Percentiles rank a stretch among this genome's conserved stretches.
Evolutionary conservation across 208 protist genomes (phyloP).

Genomic region (Acanthamoeba pearcei): DNA sequence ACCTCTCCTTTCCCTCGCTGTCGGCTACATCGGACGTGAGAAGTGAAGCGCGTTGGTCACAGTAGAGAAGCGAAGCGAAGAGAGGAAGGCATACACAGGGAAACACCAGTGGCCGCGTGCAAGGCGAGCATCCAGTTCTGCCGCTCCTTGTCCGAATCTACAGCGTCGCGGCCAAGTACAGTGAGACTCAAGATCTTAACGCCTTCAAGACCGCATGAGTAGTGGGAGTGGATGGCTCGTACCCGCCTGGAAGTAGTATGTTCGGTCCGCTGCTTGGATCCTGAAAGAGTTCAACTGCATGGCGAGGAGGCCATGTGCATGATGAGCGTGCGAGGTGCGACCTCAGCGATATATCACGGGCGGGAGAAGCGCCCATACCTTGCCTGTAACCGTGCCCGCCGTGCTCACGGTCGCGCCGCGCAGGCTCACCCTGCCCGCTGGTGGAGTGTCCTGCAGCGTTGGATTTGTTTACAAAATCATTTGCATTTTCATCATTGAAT

Average conservation of each 20-base stretch:
- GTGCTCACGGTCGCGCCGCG: not conserved
- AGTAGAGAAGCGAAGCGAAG: not conserved
- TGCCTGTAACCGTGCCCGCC: not conserved
- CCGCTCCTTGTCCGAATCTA: not conserved
- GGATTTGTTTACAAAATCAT: no score
- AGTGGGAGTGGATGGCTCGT: no score
- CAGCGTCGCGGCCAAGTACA: not conserved
- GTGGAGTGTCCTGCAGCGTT: not conserved
- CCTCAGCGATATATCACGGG: not conserved
- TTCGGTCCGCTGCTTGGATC: not conserved
- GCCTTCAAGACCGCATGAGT: not conserved
- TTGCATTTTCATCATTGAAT: not conserved
- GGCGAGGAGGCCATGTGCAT: not conserved
- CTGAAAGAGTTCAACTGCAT: not conserved
- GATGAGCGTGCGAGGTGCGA: not conserved
- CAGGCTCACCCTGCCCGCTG: not conserved
- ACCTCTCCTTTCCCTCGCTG: not conserved
- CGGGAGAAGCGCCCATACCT: not conserved
- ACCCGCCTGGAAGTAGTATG: not conserved
- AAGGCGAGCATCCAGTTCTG: constrained; percentile 14
- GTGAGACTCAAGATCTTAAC: not conserved
- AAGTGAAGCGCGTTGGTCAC: not conserved
- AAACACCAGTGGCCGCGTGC: not conserved
- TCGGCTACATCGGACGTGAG: not conserved
- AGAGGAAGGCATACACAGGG: not conserved